Conservation (phyloP, 148 eudicot genomes). For the Rhododendron ferrugineum region DNA sequence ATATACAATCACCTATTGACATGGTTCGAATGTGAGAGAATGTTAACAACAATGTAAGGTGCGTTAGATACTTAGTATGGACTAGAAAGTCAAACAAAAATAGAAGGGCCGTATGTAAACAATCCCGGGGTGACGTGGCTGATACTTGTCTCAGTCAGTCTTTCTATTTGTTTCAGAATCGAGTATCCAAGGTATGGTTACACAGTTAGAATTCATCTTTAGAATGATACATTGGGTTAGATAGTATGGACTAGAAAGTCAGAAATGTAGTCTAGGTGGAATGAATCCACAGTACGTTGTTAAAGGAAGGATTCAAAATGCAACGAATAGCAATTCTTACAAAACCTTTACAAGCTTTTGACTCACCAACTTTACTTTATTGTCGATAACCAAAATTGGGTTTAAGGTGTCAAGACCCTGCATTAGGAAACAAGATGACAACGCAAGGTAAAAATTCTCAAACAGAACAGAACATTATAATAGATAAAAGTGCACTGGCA, state of each 20-base stretch:
- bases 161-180: background rate
- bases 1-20: background rate
- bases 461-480: background rate
- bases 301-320: background rate
- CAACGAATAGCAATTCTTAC: background rate
- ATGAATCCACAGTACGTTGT: background rate
- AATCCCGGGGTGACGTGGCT: background rate
- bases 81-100: background rate
- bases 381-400: constrained; percentile 55
- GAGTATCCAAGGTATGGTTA: background rate
- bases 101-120: background rate
- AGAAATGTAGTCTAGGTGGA: background rate
- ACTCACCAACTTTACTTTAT: constrained; percentile 64
- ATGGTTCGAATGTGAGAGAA: background rate
- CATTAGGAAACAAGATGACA: constrained; percentile 17
- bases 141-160: background rate
- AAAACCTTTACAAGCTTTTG: background rate
- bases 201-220: background rate
- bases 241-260: background rate
- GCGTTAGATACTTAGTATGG: background rate
- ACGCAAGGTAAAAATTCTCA: background rate
- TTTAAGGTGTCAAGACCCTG: constrained; percentile 82
- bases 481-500: background rate
- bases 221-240: background rate
- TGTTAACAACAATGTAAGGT: background rate